These are phyloP conservation scores for Emergomyces pasteurianus DNA, from an alignment of 2,329 filamentous ascomycete species.

Conservation along the genomic window DNA sequence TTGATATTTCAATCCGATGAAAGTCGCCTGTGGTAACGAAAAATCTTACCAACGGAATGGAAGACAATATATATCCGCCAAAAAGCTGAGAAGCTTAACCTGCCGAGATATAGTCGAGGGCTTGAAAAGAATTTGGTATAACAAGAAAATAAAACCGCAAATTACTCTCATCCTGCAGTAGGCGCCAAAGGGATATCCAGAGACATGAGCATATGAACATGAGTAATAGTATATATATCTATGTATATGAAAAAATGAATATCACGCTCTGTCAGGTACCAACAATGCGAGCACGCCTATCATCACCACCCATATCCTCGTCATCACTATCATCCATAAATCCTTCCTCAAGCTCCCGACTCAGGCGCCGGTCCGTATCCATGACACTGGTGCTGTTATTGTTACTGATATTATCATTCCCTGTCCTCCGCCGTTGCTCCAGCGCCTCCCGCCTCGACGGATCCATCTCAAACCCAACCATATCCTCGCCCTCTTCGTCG, in stretches of 20 bases:
- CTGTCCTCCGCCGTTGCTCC: conserved; percentile 35
- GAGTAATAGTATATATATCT: too few species aligned
- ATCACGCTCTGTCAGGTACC: not conserved
- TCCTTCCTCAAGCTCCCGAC: conserved; percentile 66
- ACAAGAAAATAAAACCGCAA: not conserved
- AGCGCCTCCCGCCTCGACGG: conserved; percentile 32
- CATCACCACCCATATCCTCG: conserved; percentile 25
- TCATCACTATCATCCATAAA: conserved; percentile 64
- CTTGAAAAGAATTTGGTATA: not conserved
- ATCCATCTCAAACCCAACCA: conserved; percentile 44
- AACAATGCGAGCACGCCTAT: not conserved
- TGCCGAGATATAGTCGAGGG: not conserved
- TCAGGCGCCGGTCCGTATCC: conserved; percentile 47
- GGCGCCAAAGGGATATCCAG: not conserved
- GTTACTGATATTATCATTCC: conserved; percentile 19
- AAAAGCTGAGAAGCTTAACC: not conserved
- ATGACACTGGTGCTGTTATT: conserved; percentile 10
- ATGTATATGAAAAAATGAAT: not conserved
- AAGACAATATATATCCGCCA: too few species aligned
- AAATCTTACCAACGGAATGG: too few species aligned
- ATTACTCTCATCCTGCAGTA: not conserved
- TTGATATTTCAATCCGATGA: too few species aligned
- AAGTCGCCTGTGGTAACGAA: not conserved
- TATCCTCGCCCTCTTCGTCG: conserved; percentile 52
- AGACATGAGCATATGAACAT: not conserved